Conservation (phyloP, 176 grass and related monocot genomes). For the Dactylis glomerata region DNA sequence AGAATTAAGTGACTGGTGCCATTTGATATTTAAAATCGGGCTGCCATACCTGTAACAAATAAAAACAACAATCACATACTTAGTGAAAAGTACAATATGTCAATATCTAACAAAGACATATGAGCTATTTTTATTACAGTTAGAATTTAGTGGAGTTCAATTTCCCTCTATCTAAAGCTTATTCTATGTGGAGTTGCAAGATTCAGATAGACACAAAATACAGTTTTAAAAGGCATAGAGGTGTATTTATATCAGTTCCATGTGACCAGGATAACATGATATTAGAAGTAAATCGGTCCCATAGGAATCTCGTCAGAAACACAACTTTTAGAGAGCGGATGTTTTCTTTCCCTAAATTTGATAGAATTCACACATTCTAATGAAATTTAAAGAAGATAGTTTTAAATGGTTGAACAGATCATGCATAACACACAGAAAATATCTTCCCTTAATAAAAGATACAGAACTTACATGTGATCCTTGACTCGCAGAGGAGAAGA, state of each 20-base stretch:
- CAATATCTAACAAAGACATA: slow-evolving; percentile 15
- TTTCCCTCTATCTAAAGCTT: not conserved
- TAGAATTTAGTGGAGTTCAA: not conserved
- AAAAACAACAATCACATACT: not conserved
- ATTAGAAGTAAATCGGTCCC: not conserved
- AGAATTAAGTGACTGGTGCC: slow-evolving; percentile 89
- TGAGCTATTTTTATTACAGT: not conserved
- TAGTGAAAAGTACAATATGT: not conserved
- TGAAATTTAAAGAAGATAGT: not conserved
- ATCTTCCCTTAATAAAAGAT: slow-evolving; percentile 6
- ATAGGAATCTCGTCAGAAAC: not conserved
- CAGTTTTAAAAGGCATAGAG: not conserved
- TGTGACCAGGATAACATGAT: not conserved
- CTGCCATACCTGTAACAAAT: slow-evolving; percentile 72
- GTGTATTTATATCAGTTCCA: not conserved
- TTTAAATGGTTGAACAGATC: not conserved
- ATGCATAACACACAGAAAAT: not conserved
- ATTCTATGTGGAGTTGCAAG: not conserved
- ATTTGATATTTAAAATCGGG: slow-evolving; percentile 85
- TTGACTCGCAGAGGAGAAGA: slow-evolving; percentile 82
- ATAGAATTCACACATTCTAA: not conserved
- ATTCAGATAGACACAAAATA: not conserved
- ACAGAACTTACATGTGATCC: slow-evolving; percentile 89
- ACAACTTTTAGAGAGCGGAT: not conserved
- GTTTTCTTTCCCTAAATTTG: not conserved